Evolutionary conservation across 2,329 filamentous ascomycete species (phyloP).

Genomic region (Monilinia vaccinii-corymbosi): DNA sequence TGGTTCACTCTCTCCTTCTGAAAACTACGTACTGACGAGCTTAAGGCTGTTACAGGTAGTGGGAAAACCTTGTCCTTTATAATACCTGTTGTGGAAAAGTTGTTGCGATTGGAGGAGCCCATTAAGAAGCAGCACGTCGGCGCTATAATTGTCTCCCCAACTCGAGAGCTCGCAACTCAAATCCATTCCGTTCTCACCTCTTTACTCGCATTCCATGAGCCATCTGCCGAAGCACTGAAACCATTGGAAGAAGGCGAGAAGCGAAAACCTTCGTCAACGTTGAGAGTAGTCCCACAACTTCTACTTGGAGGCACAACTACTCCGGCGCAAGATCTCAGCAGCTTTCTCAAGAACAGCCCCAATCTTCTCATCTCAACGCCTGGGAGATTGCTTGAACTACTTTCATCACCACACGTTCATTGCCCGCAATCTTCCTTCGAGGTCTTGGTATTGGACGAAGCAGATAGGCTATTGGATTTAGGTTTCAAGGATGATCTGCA

Average conservation of each 20-base stretch:
- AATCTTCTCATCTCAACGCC: constrained; percentile 89
- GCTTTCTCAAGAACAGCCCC: constrained; percentile 73
- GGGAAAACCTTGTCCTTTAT: constrained; percentile 85
- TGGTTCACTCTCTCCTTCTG: constrained; percentile 11
- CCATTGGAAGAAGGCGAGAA: constrained; percentile 47
- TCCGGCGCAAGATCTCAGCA: constrained; percentile 75
- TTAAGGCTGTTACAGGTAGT: constrained; percentile 74
- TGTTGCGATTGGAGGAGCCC: constrained; percentile 71
- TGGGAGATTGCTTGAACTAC: constrained; percentile 77
- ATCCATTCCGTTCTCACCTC: constrained; percentile 74
- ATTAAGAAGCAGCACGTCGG: constrained; percentile 85
- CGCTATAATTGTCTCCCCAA: constrained; percentile 87
- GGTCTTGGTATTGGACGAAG: constrained; percentile 86
- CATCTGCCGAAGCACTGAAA: constrained; percentile 59
- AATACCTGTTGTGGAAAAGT: constrained; percentile 72
- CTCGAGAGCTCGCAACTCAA: constrained; percentile 82
- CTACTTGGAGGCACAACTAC: constrained; percentile 76
- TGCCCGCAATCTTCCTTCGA: constrained; percentile 86
- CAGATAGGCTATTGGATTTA: constrained; percentile 82
- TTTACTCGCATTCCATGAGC: constrained; percentile 72
- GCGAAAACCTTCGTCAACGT: constrained; percentile 34
- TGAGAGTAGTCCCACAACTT: constrained; percentile 72
- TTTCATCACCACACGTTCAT: constrained; percentile 79
- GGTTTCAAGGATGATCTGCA: constrained; percentile 90
- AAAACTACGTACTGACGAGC: constrained; percentile 8